Evolutionary conservation across 1,284 basidiomycete genomes (phyloP).

Genomic region (Boletus putidus): DNA sequence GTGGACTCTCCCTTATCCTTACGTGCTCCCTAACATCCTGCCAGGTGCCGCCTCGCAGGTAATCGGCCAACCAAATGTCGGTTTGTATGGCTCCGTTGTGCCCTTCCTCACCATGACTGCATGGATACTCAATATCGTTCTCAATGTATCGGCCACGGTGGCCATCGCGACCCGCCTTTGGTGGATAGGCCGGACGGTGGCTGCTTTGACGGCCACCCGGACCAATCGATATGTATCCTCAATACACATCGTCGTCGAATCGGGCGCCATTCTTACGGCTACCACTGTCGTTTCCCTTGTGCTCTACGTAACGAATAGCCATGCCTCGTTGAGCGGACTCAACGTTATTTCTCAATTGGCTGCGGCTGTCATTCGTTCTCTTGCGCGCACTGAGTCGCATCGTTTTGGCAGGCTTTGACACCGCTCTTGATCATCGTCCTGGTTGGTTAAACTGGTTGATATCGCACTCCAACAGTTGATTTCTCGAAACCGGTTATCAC

Average conservation of each 20-base stretch:
- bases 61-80: background rate
- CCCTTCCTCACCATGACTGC: background rate
- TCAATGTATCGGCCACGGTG: background rate
- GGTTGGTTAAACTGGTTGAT: too few species aligned
- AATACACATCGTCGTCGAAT: conserved; percentile 8
- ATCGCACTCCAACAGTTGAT: too few species aligned
- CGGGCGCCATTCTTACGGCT: background rate
- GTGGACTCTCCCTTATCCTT: background rate
- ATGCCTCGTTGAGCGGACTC: background rate
- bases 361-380: background rate
- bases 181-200: background rate
- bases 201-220: background rate
- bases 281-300: background rate
- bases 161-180: conserved; percentile 2
- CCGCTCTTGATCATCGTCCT: background rate
- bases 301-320: background rate
- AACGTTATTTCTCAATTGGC: background rate
- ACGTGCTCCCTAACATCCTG: background rate
- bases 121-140: background rate
- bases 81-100: background rate
- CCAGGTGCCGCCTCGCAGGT: background rate
- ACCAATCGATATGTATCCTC: conserved; percentile 2
- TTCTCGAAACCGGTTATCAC: too few species aligned
- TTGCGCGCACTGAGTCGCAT: background rate
- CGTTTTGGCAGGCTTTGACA: background rate